These are phyloP conservation scores for Starmerella bombicola DNA, from an alignment of 805 yeast genomes.

Conservation along the genomic window DNA sequence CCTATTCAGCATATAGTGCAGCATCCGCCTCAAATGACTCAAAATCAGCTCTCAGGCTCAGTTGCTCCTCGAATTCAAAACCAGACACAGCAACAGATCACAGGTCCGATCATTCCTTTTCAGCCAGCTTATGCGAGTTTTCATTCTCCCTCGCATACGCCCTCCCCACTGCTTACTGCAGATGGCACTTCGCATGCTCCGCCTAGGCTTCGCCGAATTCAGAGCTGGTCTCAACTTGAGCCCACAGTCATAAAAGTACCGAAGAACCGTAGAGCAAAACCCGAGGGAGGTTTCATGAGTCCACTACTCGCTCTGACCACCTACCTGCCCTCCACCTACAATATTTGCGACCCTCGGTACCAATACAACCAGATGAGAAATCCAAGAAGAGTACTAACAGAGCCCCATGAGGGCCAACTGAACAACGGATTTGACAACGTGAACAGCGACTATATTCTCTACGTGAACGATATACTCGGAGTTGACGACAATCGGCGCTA, in stretches of 20 bases:
- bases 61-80: no score
- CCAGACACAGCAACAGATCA: background rate
- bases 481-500: slow-evolving; percentile 73
- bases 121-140: background rate
- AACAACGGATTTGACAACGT: slow-evolving; percentile 82
- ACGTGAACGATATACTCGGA: slow-evolving; percentile 89
- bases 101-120: background rate
- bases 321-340: slow-evolving; percentile 64
- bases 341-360: slow-evolving; percentile 74
- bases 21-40: background rate
- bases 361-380: slow-evolving; percentile 72
- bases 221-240: slow-evolving; percentile 25
- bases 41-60: no score
- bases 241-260: slow-evolving; percentile 26
- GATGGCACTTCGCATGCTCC: background rate
- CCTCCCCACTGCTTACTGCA: slow-evolving; percentile 1
- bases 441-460: slow-evolving; percentile 79
- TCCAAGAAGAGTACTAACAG: slow-evolving; percentile 84
- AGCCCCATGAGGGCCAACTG: slow-evolving; percentile 70
- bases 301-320: slow-evolving; percentile 74
- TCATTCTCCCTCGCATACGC: slow-evolving; percentile 1
- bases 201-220: slow-evolving; percentile 15
- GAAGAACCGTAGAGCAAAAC: slow-evolving; percentile 28
- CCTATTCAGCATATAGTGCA: background rate
- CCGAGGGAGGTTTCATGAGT: slow-evolving; percentile 31